phyloP scores from a whole-genome alignment of 2,329 filamentous ascomycete genomes.

The Bipolaris bicolor region DNA sequence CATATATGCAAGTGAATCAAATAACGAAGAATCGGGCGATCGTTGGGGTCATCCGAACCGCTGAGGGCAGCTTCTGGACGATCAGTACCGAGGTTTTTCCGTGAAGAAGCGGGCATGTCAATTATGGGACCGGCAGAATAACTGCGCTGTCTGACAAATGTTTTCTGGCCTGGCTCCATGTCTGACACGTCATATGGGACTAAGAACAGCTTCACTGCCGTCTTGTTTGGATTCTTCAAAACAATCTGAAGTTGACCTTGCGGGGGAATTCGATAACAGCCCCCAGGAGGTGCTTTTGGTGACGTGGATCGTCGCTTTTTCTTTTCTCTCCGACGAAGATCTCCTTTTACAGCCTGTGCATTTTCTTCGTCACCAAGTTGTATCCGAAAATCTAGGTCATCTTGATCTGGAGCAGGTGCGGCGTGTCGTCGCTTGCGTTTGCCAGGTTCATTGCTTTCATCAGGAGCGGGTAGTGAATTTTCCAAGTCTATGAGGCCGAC shows the following conservation, averaged over 20 bases:
- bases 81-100: constrained; percentile 59
- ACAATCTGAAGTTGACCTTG: constrained; percentile 95
- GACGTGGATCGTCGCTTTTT: constrained; percentile 62
- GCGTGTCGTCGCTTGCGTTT: constrained; percentile 51
- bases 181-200: constrained; percentile 90
- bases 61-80: constrained; percentile 60
- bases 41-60: constrained; percentile 58
- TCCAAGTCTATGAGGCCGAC: constrained; percentile 93
- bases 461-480: constrained; percentile 68
- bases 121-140: constrained; percentile 88
- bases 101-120: constrained; percentile 65
- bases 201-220: constrained; percentile 93
- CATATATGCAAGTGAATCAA: constrained; percentile 93
- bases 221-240: constrained; percentile 98
- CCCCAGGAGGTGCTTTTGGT: constrained; percentile 76
- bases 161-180: constrained; percentile 94
- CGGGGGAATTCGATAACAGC: constrained; percentile 91
- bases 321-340: constrained; percentile 59
- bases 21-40: constrained; percentile 81
- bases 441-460: constrained; percentile 50
- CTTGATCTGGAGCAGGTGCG: constrained; percentile 28
- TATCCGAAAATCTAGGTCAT: constrained; percentile 34
- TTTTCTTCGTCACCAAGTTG: constrained; percentile 26
- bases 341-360: constrained; percentile 29
- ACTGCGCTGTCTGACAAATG: constrained; percentile 91